Evolutionary conservation across 495 filamentous ascomycete species (phyloP).

Genomic region (Rhizodiscina lignyota): DNA sequence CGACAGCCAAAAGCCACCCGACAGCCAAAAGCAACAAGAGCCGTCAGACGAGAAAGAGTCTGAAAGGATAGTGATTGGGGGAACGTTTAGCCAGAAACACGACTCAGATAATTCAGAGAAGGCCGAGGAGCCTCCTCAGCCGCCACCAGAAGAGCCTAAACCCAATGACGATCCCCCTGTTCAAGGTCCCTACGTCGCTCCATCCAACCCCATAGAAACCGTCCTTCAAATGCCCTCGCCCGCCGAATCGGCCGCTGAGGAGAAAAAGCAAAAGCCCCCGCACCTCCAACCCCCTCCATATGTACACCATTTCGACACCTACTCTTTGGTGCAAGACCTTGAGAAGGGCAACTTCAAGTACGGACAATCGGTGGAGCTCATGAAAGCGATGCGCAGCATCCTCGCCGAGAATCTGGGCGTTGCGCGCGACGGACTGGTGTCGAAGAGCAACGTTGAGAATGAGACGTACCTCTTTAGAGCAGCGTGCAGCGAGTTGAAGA

Average conservation of each 20-base stretch:
- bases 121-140: too few relatives aligned
- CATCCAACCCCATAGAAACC: conserved; percentile 43
- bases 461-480: conserved; percentile 88
- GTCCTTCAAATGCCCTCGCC: conserved; percentile 44
- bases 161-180: too few relatives aligned
- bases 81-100: too few relatives aligned
- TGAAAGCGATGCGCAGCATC: conserved; percentile 72
- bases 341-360: conserved; percentile 48
- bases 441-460: conserved; percentile 68
- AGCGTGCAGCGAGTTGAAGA: conserved; percentile 80
- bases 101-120: too few relatives aligned
- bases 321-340: conserved; percentile 65
- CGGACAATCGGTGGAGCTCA: conserved; percentile 56
- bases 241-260: conserved; percentile 21
- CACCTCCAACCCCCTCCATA: conserved; percentile 60
- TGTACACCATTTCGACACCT: conserved; percentile 94
- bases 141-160: too few relatives aligned
- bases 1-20: too few relatives aligned
- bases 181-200: too few relatives aligned
- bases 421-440: conserved; percentile 58
- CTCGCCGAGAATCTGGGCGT: conserved; percentile 64
- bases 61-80: too few relatives aligned
- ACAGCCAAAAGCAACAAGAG: too few relatives aligned
- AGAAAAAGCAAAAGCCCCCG: conserved; percentile 37
- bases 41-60: too few relatives aligned